Conservation (phyloP, 768 basidiomycete species). For the Collybiopsis confluens region DNA sequence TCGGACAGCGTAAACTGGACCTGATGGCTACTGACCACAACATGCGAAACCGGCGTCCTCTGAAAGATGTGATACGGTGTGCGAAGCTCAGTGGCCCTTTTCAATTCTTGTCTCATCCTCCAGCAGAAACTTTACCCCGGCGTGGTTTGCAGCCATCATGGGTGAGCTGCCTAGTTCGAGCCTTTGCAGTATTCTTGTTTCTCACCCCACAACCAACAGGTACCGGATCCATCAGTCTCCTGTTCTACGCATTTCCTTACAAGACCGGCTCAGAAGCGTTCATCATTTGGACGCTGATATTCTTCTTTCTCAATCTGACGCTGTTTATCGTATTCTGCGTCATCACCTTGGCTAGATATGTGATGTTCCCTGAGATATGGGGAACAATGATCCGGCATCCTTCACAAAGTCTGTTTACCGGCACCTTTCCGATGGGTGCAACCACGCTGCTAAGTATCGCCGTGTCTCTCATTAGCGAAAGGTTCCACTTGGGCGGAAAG, state of each 20-base stretch:
- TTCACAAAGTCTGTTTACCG: conserved; percentile 37
- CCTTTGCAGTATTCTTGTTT: background rate
- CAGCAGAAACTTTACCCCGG: conserved; percentile 35
- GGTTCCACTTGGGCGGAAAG: conserved; percentile 43
- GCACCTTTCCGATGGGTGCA: conserved; percentile 54
- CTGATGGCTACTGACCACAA: conserved; percentile 2
- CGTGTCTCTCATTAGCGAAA: conserved; percentile 34
- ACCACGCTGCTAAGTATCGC: conserved; percentile 47
- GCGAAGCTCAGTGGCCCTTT: conserved; percentile 7
- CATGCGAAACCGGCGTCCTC: conserved; percentile 1
- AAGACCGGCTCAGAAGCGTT: conserved; percentile 35
- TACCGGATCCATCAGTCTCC: conserved; percentile 48
- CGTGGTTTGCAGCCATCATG: conserved; percentile 42
- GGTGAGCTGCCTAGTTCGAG: conserved; percentile 21
- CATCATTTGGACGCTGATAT: conserved; percentile 36
- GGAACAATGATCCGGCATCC: conserved; percentile 43
- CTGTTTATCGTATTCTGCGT: conserved; percentile 49
- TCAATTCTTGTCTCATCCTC: conserved; percentile 2
- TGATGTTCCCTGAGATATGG: conserved; percentile 49
- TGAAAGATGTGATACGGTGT: conserved; percentile 7
- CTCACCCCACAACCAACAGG: conserved; percentile 21
- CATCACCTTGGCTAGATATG: conserved; percentile 47
- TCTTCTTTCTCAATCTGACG: conserved; percentile 57
- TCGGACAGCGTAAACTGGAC: too few species aligned
- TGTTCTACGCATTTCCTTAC: conserved; percentile 59